Evolutionary conservation across 129 eudicot species (phyloP), one percentile per base, ranked within the genome.

Genomic region (Scalesia atractyloides): DNA sequence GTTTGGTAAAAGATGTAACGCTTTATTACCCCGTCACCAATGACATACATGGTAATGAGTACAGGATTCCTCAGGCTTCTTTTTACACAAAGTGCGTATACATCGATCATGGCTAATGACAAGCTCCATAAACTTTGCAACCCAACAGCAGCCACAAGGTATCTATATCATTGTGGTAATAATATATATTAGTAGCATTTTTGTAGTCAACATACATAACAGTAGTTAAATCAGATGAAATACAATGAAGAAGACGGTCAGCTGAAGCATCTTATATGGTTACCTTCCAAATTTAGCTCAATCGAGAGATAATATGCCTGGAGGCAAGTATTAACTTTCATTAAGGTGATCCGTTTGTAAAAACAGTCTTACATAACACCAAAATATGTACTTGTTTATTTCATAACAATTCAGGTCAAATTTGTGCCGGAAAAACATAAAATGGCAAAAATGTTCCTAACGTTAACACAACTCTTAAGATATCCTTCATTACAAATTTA

Each of bases 41-140:
- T 80, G 67, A 95, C 73, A 69, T 88, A 91, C 7, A 84, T 49
- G 66, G 95, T 76, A 68, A 88, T 70, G 69, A 84, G 75, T 70
- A 81, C 78, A 59, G 84, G 69, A 76, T 79, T 84, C 72, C 97
- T 82, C 61, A 85, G 82, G 77, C 95, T 88, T 74, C 96, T 78
- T 79, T 66, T 83, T 75, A 91, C 97, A 57, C 82, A 69, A 73
- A 91, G 82, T 17, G 91, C 95, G 59, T 91, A 82, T 58, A 78
- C 26, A 64, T 91, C 97, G 11, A 84, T 77, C 57, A 91, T 33
- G 64, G 97, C 92, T 66, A 88, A 74, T 19, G 84, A 47, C 67
- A 91, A 74, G 80, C 96, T 91, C 97, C 97, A 91, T 60, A 91
- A 50, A 81, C 89, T 76, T 84, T 91, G 97, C 81, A 91, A 80